Percentiles rank a stretch among this genome's conserved stretches.
These are phyloP conservation scores for Chenopodium berlandieri DNA, from an alignment of 148 eudicot species.

Conservation along the genomic window DNA sequence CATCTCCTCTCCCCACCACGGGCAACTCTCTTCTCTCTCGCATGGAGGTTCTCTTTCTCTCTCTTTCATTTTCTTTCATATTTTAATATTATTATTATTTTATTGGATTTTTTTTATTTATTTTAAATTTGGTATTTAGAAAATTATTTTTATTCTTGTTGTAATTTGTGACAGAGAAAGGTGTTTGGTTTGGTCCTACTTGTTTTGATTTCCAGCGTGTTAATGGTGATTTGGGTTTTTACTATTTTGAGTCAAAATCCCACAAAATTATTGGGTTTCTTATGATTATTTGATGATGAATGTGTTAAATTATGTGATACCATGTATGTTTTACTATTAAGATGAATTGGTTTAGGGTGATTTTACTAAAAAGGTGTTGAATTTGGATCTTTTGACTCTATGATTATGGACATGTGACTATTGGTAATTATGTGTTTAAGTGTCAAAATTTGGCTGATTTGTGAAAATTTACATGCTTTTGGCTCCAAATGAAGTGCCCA, in stretches of 20 bases:
- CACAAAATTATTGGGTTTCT: too few relatives aligned
- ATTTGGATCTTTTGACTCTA: neutral
- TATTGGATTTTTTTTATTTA: neutral
- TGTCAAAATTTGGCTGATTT: too few relatives aligned
- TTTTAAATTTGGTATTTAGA: too few relatives aligned
- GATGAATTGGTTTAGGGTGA: neutral
- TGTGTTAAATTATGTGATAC: neutral
- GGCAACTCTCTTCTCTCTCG: conserved; percentile 54
- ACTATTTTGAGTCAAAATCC: neutral
- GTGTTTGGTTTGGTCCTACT: conserved; percentile 21
- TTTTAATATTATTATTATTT: neutral
- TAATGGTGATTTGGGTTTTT: conserved; percentile 8
- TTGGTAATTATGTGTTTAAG: neutral
- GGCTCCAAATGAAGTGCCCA: too few relatives aligned
- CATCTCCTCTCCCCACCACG: conserved; percentile 29
- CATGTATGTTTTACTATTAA: neutral
- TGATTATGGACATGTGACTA: neutral
- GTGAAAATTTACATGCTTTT: too few relatives aligned
- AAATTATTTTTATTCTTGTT: neutral
- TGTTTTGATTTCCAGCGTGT: conserved; percentile 16
- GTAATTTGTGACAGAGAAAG: conserved; percentile 10
- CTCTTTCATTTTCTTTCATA: neutral
- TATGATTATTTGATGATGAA: neutral
- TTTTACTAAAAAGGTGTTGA: neutral
- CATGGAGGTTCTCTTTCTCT: conserved; percentile 54